Conservation (phyloP, 371 early-diverging fungal genomes). For the Rozella allomycis region DNA sequence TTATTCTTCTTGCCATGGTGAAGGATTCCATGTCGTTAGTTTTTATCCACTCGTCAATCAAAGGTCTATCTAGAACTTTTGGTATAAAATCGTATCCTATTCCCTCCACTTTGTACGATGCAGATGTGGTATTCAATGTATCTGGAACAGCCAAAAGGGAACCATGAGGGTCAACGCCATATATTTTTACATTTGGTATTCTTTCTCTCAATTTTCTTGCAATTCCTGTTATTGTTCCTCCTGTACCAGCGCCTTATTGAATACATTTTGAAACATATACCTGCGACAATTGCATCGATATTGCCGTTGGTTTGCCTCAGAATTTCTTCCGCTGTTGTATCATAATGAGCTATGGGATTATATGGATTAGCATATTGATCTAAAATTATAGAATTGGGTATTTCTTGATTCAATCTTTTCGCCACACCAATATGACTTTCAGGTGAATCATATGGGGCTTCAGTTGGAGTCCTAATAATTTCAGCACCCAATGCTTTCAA, state of each 20-base stretch:
- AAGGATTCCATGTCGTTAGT: conserved; percentile 79
- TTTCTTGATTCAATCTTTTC: conserved; percentile 65
- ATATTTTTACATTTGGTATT: conserved; percentile 54
- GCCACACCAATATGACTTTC: conserved; percentile 90
- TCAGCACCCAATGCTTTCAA: conserved; percentile 90
- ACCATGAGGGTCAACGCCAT: conserved; percentile 77
- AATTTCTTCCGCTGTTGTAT: conserved; percentile 56
- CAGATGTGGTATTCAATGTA: conserved; percentile 37
- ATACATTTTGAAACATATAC: no score
- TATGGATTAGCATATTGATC: conserved; percentile 83
- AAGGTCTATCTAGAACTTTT: conserved; percentile 50
- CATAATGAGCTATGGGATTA: conserved; percentile 90
- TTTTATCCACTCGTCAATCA: conserved; percentile 85
- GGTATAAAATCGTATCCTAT: conserved; percentile 96
- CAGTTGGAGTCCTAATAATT: conserved; percentile 87
- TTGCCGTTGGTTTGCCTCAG: conserved; percentile 56
- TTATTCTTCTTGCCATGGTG: conserved; percentile 74
- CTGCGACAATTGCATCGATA: conserved; percentile 86
- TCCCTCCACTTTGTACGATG: conserved; percentile 71
- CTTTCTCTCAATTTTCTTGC: conserved; percentile 79
- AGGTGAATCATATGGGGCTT: conserved; percentile 83
- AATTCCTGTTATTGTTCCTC: conserved; percentile 88
- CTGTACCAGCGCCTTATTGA: conserved; percentile 96
- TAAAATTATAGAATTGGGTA: conserved; percentile 74
- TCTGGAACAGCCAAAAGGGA: conserved; percentile 81